Evolutionary conservation across 805 yeast species (phyloP).

Genomic region (Starmerella vitae): DNA sequence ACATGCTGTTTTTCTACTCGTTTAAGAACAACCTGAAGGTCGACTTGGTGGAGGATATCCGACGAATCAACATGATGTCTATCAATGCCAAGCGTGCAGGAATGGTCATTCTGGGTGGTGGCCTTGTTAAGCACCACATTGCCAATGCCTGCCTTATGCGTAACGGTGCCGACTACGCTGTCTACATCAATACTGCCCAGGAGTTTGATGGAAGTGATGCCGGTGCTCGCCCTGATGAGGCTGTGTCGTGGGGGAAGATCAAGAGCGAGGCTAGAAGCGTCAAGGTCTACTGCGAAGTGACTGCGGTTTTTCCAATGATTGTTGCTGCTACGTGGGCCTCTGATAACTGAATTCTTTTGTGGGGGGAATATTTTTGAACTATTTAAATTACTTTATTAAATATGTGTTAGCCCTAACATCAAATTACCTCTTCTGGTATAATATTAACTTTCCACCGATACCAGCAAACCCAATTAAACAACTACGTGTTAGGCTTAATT

Average conservation of each 20-base stretch:
- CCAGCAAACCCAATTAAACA: too few species aligned
- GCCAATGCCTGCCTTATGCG: slow-evolving; percentile 98
- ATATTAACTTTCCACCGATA: too few species aligned
- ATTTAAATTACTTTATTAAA: too few species aligned
- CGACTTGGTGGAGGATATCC: slow-evolving; percentile 88
- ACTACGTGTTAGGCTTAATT: too few species aligned
- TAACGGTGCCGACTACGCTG: slow-evolving; percentile 98
- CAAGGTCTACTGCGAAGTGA: slow-evolving; percentile 90
- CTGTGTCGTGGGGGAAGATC: slow-evolving; percentile 97
- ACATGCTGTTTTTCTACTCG: slow-evolving; percentile 97
- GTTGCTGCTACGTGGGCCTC: slow-evolving; percentile 95
- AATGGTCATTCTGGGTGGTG: slow-evolving; percentile 94
- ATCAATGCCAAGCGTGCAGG: slow-evolving; percentile 94
- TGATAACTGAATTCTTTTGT: too few species aligned
- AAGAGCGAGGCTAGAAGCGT: slow-evolving; percentile 85
- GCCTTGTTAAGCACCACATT: slow-evolving; percentile 90
- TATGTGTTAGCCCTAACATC: too few species aligned
- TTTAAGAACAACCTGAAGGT: slow-evolving; percentile 79
- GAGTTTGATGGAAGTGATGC: slow-evolving; percentile 99
- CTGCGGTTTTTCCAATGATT: slow-evolving; percentile 85
- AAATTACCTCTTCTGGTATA: too few species aligned
- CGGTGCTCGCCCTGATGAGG: slow-evolving; percentile 98
- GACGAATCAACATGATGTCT: slow-evolving; percentile 80
- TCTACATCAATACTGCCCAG: slow-evolving; percentile 93
- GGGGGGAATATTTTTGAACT: too few species aligned